A percentile compares a stretch with the other conserved stretches of the same genome.
Evolutionary conservation across 2,329 filamentous ascomycete genomes (phyloP).

Genomic region (Cladosporium sp.): DNA sequence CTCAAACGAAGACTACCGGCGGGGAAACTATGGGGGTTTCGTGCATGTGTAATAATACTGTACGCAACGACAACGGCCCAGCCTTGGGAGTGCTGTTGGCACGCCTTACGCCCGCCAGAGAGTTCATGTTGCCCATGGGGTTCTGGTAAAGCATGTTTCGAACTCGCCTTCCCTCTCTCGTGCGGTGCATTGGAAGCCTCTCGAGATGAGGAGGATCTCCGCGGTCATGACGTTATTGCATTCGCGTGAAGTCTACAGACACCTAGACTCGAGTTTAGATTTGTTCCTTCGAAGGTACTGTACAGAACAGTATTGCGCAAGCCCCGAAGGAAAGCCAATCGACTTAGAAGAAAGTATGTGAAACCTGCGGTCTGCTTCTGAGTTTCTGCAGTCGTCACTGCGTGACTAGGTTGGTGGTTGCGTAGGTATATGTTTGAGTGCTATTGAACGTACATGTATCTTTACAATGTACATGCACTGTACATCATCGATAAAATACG

Average conservation of each 20-base stretch:
- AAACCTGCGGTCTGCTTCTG: not conserved
- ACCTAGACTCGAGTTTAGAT: not conserved
- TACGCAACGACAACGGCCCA: not conserved
- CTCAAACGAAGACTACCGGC: not conserved
- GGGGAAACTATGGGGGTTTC: slow-evolving; percentile 11
- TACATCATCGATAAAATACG: not conserved
- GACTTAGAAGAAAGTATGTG: not conserved
- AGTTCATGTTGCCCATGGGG: not conserved
- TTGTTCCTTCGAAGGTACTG: no score
- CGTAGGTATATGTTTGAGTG: slow-evolving; percentile 1
- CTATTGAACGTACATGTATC: not conserved
- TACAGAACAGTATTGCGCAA: not conserved
- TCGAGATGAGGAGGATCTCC: not conserved
- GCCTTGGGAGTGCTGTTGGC: not conserved
- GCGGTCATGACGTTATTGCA: not conserved
- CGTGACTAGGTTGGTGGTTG: not conserved
- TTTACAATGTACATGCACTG: not conserved
- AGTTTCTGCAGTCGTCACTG: not conserved
- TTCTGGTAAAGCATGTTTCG: not conserved
- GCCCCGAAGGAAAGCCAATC: not conserved
- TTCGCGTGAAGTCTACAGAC: not conserved
- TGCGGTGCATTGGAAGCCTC: not conserved
- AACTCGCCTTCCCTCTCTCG: not conserved
- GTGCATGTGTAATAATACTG: not conserved
- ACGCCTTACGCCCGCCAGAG: not conserved